These are phyloP conservation scores for Hyparrhenia diplandra DNA, from an alignment of 176 grass and related monocot genomes.

Conservation along the genomic window DNA sequence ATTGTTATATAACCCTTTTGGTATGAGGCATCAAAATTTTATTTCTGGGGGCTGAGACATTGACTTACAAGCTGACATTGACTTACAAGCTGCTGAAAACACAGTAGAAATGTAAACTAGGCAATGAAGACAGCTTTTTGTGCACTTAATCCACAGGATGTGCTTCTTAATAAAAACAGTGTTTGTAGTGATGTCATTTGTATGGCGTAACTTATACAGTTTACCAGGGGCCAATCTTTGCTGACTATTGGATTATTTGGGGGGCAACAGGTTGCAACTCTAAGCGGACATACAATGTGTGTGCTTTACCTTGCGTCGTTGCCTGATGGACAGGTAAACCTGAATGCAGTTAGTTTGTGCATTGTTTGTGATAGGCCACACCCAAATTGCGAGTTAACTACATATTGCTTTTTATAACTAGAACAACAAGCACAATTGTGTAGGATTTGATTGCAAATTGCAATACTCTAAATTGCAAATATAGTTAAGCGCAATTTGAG, in stretches of 20 bases:
- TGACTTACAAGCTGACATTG: too few species aligned
- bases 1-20: background rate
- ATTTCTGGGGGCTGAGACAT: background rate
- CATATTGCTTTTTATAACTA: too few species aligned
- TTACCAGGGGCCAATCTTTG: background rate
- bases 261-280: constrained; percentile 60
- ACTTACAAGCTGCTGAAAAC: background rate
- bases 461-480: too few species aligned
- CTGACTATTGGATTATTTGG: background rate
- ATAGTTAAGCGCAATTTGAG: too few species aligned
- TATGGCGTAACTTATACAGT: too few species aligned
- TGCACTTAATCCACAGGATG: background rate
- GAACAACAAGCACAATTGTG: too few species aligned
- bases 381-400: too few species aligned
- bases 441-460: too few species aligned
- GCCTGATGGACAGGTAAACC: constrained; percentile 87
- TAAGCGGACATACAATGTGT: constrained; percentile 81
- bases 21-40: too few species aligned
- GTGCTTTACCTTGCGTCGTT: constrained; percentile 90
- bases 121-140: background rate
- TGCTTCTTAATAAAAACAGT: background rate
- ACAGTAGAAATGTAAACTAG: background rate
- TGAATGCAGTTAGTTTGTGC: background rate
- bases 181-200: background rate
- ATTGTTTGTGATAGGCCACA: too few species aligned